A percentile compares a stretch with the other conserved stretches of the same genome.
Conservation (phyloP, 805 yeast genomes). For the Kodamaea leandrae region DNA sequence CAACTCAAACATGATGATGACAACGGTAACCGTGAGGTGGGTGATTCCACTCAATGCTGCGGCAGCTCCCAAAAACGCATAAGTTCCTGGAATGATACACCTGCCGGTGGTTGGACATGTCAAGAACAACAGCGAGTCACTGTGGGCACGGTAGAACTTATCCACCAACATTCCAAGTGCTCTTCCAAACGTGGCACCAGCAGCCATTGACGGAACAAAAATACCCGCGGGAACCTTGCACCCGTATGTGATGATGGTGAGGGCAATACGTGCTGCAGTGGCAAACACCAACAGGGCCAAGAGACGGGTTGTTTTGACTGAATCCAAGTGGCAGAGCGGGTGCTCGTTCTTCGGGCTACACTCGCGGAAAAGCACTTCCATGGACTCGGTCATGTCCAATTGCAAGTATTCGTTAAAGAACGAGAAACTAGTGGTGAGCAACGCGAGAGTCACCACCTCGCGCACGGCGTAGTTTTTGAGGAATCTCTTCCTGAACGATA, state of each 20-base stretch:
- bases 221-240: slow-evolving; percentile 97
- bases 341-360: slow-evolving; percentile 54
- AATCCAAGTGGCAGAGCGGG: slow-evolving; percentile 35
- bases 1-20: slow-evolving; percentile 75
- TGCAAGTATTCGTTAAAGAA: slow-evolving; percentile 80
- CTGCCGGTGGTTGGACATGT: slow-evolving; percentile 30
- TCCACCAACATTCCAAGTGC: slow-evolving; percentile 77
- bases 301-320: slow-evolving; percentile 29
- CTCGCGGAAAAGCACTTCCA: slow-evolving; percentile 86
- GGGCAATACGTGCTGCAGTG: slow-evolving; percentile 62
- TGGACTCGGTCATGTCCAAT: slow-evolving; percentile 92
- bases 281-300: slow-evolving; percentile 63
- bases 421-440: slow-evolving; percentile 70
- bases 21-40: slow-evolving; percentile 87
- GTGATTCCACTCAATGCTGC: slow-evolving; percentile 95
- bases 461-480: slow-evolving; percentile 56
- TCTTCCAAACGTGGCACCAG: slow-evolving; percentile 93
- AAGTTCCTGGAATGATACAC: slow-evolving; percentile 90
- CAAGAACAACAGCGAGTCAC: slow-evolving; percentile 34
- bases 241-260: slow-evolving; percentile 86
- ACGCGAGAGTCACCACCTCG: slow-evolving; percentile 69
- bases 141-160: slow-evolving; percentile 26
- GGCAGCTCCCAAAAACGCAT: slow-evolving; percentile 94
- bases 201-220: slow-evolving; percentile 94
- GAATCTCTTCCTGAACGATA: slow-evolving; percentile 71